Evolutionary conservation across 1,284 basidiomycete genomes (phyloP).

Genomic region (Peniophora sp.): DNA sequence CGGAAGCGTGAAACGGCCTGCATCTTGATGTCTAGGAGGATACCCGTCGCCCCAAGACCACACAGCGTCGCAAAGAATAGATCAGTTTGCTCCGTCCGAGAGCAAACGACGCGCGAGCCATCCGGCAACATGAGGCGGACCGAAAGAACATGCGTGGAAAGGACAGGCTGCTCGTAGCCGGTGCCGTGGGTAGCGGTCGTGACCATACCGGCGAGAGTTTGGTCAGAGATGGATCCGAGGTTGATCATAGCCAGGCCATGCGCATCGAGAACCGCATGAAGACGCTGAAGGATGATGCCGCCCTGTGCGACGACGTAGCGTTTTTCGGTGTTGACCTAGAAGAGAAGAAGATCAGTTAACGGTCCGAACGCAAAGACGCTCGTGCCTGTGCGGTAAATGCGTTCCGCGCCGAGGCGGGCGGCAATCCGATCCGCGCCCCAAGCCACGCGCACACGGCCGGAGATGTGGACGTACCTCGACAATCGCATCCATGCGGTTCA

Average conservation of each 20-base stretch:
- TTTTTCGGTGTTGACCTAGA: slow-evolving; percentile 68
- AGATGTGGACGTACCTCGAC: slow-evolving; percentile 55
- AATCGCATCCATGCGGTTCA: slow-evolving; percentile 60
- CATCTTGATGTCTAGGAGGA: slow-evolving; percentile 78
- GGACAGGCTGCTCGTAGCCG: slow-evolving; percentile 74
- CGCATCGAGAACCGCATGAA: slow-evolving; percentile 63
- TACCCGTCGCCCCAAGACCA: slow-evolving; percentile 88
- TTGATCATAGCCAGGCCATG: slow-evolving; percentile 82
- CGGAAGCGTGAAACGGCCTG: slow-evolving; percentile 80
- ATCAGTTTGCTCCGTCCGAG: slow-evolving; percentile 55
- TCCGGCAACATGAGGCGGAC: slow-evolving; percentile 72
- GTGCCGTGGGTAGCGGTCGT: slow-evolving; percentile 95
- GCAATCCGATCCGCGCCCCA: not conserved
- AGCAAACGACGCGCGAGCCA: slow-evolving; percentile 63
- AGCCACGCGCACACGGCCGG: slow-evolving; percentile 10
- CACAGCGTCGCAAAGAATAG: slow-evolving; percentile 92
- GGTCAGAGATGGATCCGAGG: slow-evolving; percentile 95
- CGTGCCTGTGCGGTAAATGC: not conserved
- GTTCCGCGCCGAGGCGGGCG: not conserved
- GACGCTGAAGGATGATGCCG: slow-evolving; percentile 71
- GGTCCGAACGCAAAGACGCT: not conserved
- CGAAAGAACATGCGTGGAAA: slow-evolving; percentile 77
- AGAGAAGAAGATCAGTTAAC: not conserved
- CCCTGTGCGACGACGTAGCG: slow-evolving; percentile 65
- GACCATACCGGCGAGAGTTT: slow-evolving; percentile 90